Conservation (phyloP, 345 rosid species). For the Passiflora organensis region DNA sequence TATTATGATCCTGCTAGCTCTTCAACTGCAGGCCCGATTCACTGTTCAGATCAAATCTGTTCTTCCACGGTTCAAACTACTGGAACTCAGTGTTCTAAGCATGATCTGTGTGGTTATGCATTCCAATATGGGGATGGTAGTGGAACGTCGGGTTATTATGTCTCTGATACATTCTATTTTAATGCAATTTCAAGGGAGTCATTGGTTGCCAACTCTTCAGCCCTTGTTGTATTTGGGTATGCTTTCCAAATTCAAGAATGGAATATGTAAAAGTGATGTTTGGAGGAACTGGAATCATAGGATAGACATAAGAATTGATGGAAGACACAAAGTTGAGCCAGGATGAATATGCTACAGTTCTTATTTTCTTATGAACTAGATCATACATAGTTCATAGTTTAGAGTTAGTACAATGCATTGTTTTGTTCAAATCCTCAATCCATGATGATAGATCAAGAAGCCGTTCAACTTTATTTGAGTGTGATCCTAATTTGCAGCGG, state of each 20-base stretch:
- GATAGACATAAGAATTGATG: no score
- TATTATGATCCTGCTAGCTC: conserved; percentile 68
- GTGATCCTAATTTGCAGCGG: no score
- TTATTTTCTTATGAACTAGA: no score
- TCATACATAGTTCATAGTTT: no score
- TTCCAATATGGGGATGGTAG: conserved; percentile 93
- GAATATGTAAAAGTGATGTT: no score
- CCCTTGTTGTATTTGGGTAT: conserved; percentile 79
- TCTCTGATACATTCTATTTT: conserved; percentile 61
- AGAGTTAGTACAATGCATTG: no score
- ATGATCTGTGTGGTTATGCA: conserved; percentile 72
- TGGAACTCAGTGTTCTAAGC: conserved; percentile 56
- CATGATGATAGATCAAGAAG: no score
- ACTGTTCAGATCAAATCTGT: conserved; percentile 43
- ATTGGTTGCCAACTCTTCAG: conserved; percentile 67
- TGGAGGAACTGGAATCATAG: no score
- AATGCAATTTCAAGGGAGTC: conserved; percentile 68
- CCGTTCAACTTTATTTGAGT: no score
- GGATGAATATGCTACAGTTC: no score
- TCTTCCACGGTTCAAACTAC: conserved; percentile 45
- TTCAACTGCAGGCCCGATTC: conserved; percentile 51
- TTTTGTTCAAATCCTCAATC: no score
- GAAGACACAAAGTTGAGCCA: no score
- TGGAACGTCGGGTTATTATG: conserved; percentile 87
- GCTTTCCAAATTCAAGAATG: conserved; percentile 21